These are phyloP conservation scores for Suillus lakei DNA, from an alignment of 768 basidiomycete genomes.

Conservation along the genomic window DNA sequence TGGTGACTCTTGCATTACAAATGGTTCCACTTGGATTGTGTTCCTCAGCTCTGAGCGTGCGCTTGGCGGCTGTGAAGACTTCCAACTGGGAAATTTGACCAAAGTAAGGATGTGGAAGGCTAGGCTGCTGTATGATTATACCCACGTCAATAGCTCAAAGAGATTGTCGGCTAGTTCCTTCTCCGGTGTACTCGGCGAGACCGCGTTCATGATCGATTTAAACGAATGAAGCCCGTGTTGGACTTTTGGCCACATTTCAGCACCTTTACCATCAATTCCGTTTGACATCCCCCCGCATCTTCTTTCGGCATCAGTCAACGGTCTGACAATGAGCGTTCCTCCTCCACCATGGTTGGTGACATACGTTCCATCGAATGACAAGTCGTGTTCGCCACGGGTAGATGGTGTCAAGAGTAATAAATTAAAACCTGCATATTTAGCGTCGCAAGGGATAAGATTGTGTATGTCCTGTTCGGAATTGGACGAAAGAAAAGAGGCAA, in stretches of 20 bases:
- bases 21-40: conserved; percentile 67
- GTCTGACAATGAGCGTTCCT: conserved; percentile 56
- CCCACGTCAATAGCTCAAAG: conserved; percentile 74
- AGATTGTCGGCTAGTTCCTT: conserved; percentile 58
- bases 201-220: conserved; percentile 43
- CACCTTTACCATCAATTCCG: conserved; percentile 68
- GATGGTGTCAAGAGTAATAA: conserved; percentile 64
- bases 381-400: conserved; percentile 11
- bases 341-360: conserved; percentile 78
- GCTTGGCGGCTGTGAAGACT: conserved; percentile 46
- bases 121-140: conserved; percentile 24
- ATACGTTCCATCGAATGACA: conserved; percentile 57
- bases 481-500: conserved; percentile 69
- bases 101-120: conserved; percentile 11
- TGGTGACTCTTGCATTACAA: conserved; percentile 32
- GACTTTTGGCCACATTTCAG: conserved; percentile 77
- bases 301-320: conserved; percentile 55
- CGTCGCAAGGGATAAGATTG: conserved; percentile 50
- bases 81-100: conserved; percentile 46
- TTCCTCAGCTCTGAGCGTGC: conserved; percentile 60
- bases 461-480: conserved; percentile 53
- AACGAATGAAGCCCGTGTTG: conserved; percentile 57
- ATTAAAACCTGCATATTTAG: conserved; percentile 81
- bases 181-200: conserved; percentile 47
- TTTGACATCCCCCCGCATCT: conserved; percentile 71